Evolutionary conservation across 345 rosid species (phyloP).

Genomic region (Toxicodendron radicans): DNA sequence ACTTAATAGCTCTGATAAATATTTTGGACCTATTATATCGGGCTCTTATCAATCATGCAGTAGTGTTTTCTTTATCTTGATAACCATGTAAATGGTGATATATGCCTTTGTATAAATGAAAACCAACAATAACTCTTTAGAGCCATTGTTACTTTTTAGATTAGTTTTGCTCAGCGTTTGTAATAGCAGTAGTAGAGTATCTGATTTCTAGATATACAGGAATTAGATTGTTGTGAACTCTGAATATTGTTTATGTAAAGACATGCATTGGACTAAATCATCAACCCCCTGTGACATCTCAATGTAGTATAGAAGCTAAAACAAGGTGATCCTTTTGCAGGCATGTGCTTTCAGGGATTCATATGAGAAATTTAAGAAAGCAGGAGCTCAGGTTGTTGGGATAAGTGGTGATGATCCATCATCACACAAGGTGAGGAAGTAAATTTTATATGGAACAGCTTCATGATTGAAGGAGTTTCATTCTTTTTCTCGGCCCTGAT

Average conservation of each 20-base stretch:
- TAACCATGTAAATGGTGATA: neutral
- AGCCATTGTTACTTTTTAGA: neutral
- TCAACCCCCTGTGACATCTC: neutral
- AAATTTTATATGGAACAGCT: neutral
- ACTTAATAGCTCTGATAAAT: neutral
- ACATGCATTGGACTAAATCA: neutral
- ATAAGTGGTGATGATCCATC: constrained; percentile 84
- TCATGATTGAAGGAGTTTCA: neutral
- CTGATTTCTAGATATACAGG: neutral
- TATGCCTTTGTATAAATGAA: neutral
- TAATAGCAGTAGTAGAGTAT: neutral
- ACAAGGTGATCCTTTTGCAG: constrained; percentile 30
- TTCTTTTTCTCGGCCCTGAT: neutral
- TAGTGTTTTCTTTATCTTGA: too few species aligned
- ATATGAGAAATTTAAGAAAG: constrained; percentile 96
- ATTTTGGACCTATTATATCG: neutral
- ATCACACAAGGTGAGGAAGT: constrained; percentile 73
- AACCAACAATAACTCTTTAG: neutral
- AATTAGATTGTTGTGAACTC: neutral
- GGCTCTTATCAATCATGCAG: too few species aligned
- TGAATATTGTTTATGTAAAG: neutral
- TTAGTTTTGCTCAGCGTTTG: too few species aligned
- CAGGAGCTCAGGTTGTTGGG: constrained; percentile 94
- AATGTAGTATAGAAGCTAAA: constrained; percentile 13
- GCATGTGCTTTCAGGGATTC: constrained; percentile 90